Base-by-base conservation (phyloP, 1,284 basidiomycete genomes). In the Tremellales sp. region DNA sequence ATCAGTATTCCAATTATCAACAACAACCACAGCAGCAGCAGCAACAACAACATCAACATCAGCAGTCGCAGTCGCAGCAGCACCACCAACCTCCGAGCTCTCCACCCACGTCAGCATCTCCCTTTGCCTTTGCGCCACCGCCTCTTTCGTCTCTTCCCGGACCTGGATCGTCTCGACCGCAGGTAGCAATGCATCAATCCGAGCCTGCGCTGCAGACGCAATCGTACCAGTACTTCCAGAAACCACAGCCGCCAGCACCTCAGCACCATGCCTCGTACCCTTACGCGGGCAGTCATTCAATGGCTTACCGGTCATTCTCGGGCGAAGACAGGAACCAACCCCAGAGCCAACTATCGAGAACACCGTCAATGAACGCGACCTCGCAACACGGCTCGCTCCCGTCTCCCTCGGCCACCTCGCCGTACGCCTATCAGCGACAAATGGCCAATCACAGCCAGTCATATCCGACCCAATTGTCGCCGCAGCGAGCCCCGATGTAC, bases 81-180 rank as follows among this genome's bases (percentile, higher is more conserved):
- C 56, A 44, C 13, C 49, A 42, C 16, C 53, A 39, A 36, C 34
- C 52, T 12, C 44, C 51, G 28, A 18, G 27, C 19, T 65, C 65
- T 2, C 60, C 65, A 5, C 57, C 65, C 22, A 39, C 56, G 3
- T 61, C 64, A 1, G 58, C 66, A 7, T 67, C 65, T 14, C 68
- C 68, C 14, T 68, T 70, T 34, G 66, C 68, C 9, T 70, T 68
- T 48, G 65, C 62, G 6, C 66, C 68, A 18, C 66, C 68, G 13
- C 65, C 68, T 5, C 60, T 67, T 12, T 65, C 58, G 0, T 55
- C 55, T 6, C 33, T 54, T 16, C 53, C 53, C n/a, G 43, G 38
- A 5, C 42, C 54, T 14, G 47, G 53, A 16, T 51, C 58, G 5
- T 54, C 60, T 8, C 61, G 63, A 19, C 58, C 58, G 4, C 45